These are phyloP conservation scores for Aquilaria yunnanensis DNA, from an alignment of 345 rosid genomes.

Conservation along the genomic window DNA sequence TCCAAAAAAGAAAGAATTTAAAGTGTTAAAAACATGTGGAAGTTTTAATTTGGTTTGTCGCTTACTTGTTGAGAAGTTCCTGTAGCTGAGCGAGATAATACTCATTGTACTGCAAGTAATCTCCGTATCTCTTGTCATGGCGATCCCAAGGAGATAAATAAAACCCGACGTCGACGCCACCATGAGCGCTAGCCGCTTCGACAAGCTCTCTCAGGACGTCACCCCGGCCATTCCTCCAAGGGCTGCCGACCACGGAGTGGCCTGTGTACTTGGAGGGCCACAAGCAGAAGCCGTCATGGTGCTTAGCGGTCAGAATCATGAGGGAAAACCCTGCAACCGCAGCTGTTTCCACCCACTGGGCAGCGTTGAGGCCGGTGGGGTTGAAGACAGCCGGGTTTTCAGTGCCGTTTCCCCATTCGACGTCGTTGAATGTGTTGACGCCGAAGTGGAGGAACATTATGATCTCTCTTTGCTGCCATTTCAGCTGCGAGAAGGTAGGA, in stretches of 20 bases:
- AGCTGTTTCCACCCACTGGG: conserved; percentile 44
- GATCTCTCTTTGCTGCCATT: conserved; percentile 64
- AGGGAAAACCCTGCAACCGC: conserved; percentile 42
- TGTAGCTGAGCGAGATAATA: conserved; percentile 55
- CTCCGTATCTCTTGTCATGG: conserved; percentile 48
- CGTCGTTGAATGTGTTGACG: conserved; percentile 58
- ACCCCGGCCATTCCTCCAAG: conserved; percentile 45
- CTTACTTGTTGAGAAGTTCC: conserved; percentile 44
- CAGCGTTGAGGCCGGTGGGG: conserved; percentile 34
- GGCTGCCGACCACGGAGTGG: conserved; percentile 43
- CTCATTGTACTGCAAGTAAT: conserved; percentile 47
- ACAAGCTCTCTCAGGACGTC: conserved; percentile 50
- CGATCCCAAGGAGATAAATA: conserved; percentile 68
- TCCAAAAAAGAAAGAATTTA: no score
- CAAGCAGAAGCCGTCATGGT: conserved; percentile 66
- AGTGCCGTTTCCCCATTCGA: conserved; percentile 58
- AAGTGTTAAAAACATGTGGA: no score
- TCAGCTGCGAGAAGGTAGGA: conserved; percentile 44
- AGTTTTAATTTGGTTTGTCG: no score
- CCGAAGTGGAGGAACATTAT: conserved; percentile 69
- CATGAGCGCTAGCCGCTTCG: conserved; percentile 25
- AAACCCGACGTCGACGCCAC: conserved; percentile 43
- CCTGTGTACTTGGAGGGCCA: conserved; percentile 60
- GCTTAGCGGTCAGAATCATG: conserved; percentile 54
- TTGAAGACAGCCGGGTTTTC: conserved; percentile 44